A percentile compares a stretch with the other conserved stretches of the same genome.
phyloP scores from a whole-genome alignment of 1,284 basidiomycete genomes.

The Pseudozyma hubeiensis region DNA sequence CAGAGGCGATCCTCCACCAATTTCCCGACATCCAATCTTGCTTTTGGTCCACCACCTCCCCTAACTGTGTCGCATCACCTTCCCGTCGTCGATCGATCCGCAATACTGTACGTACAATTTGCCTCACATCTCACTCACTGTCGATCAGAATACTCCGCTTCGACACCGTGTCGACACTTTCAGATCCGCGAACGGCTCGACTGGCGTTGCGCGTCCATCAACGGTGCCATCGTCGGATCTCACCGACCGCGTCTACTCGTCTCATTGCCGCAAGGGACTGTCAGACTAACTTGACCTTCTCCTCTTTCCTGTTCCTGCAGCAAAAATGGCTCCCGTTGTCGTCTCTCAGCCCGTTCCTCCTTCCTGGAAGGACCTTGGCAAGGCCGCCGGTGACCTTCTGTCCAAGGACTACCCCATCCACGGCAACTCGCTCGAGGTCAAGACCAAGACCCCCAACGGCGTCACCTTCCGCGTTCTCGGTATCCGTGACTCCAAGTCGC shows the following conservation, averaged over 20 bases:
- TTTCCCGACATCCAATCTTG: conserved; percentile 2
- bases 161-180: too few relatives aligned
- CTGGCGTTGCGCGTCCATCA: too few relatives aligned
- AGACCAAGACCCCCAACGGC: conserved; percentile 85
- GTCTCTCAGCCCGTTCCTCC: conserved; percentile 65
- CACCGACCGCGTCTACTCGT: not conserved
- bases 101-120: conserved; percentile 16
- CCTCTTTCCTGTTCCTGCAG: conserved; percentile 1
- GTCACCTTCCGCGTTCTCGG: conserved; percentile 70
- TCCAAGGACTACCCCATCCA: conserved; percentile 91
- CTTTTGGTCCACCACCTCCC: conserved; percentile 23
- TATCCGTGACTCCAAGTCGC: conserved; percentile 66
- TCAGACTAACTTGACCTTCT: not conserved
- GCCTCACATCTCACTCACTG: not conserved
- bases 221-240: too few relatives aligned
- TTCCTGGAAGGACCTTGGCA: conserved; percentile 71
- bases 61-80: conserved; percentile 21
- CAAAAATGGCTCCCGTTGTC: conserved; percentile 34
- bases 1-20: conserved; percentile 27
- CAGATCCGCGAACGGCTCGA: too few relatives aligned
- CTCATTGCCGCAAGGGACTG: not conserved
- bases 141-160: too few relatives aligned
- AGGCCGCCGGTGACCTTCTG: conserved; percentile 92
- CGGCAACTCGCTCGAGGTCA: conserved; percentile 77
- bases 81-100: conserved; percentile 20